Evolutionary conservation across 2,329 filamentous ascomycete genomes (phyloP).

Genomic region (Claviceps sorghi): DNA sequence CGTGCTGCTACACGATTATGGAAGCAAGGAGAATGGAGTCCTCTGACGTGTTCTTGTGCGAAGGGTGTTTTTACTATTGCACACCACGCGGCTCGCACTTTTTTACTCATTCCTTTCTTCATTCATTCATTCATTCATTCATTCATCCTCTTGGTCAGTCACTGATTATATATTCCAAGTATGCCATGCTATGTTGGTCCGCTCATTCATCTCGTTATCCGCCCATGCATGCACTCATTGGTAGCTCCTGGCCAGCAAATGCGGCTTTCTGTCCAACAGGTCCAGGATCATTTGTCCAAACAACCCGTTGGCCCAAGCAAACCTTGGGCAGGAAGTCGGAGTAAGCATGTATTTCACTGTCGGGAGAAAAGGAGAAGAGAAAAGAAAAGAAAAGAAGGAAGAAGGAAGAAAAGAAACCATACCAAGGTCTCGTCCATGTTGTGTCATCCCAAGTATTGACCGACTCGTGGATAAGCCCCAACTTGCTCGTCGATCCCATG

Average conservation of each 20-base stretch:
- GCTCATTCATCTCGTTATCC: not conserved
- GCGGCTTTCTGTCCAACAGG: slow-evolving; percentile 57
- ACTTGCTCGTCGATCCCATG: slow-evolving; percentile 54
- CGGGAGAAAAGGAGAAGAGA: too few relatives aligned
- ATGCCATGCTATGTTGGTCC: not conserved
- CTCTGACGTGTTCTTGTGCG: not conserved
- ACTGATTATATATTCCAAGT: too few relatives aligned
- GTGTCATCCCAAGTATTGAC: slow-evolving; percentile 20
- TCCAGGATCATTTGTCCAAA: slow-evolving; percentile 73
- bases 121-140: not conserved
- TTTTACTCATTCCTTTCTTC: not conserved
- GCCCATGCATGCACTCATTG: slow-evolving; percentile 16
- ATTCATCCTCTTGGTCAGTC: too few relatives aligned
- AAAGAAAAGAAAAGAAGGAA: too few relatives aligned
- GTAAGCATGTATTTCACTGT: not conserved
- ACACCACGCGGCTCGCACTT: not conserved
- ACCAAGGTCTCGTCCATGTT: slow-evolving; percentile 24
- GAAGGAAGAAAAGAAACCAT: slow-evolving; percentile 1
- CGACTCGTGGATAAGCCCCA: slow-evolving; percentile 65
- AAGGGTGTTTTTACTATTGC: not conserved
- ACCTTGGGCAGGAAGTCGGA: slow-evolving; percentile 37
- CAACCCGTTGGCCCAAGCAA: slow-evolving; percentile 80
- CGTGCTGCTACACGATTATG: not conserved
- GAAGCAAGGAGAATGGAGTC: not conserved
- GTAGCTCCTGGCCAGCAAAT: slow-evolving; percentile 39